Evolutionary conservation across 306 rosid genomes (phyloP).

Genomic region (Trifolium fragiferum): DNA sequence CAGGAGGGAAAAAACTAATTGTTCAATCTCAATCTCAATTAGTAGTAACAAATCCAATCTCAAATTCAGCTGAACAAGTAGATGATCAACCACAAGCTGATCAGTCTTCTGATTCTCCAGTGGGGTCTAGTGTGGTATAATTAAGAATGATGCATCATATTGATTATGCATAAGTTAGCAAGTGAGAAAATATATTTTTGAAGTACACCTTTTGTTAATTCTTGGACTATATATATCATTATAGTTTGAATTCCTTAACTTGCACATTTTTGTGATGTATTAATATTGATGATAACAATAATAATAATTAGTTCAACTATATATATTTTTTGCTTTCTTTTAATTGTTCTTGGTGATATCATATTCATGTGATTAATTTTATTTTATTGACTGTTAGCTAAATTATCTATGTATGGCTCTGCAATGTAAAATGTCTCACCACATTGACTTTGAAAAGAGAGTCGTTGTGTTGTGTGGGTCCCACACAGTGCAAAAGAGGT

Average conservation of each 20-base stretch:
- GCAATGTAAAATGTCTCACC: too few relatives aligned
- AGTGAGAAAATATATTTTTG: background rate
- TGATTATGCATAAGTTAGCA: background rate
- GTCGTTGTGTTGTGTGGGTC: too few relatives aligned
- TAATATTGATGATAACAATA: background rate
- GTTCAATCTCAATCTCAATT: conserved; percentile 1
- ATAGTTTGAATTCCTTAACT: background rate
- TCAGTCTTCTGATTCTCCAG: conserved; percentile 8
- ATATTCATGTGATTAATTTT: too few relatives aligned
- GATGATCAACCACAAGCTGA: conserved; percentile 9
- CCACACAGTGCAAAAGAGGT: too few relatives aligned
- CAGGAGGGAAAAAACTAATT: conserved; percentile 49
- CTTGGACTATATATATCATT: background rate
- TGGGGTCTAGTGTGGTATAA: background rate
- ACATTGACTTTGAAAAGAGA: too few relatives aligned
- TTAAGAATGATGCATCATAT: background rate
- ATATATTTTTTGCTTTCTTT: background rate
- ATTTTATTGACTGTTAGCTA: too few relatives aligned
- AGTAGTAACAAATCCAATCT: background rate
- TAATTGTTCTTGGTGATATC: too few relatives aligned
- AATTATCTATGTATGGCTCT: too few relatives aligned
- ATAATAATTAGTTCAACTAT: background rate
- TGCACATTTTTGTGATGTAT: background rate
- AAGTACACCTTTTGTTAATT: background rate
- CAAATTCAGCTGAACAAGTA: background rate